Evolutionary conservation across 495 filamentous ascomycete species (phyloP), one percentile per base, ranked within the genome.

Genomic region (Poronia punctata): DNA sequence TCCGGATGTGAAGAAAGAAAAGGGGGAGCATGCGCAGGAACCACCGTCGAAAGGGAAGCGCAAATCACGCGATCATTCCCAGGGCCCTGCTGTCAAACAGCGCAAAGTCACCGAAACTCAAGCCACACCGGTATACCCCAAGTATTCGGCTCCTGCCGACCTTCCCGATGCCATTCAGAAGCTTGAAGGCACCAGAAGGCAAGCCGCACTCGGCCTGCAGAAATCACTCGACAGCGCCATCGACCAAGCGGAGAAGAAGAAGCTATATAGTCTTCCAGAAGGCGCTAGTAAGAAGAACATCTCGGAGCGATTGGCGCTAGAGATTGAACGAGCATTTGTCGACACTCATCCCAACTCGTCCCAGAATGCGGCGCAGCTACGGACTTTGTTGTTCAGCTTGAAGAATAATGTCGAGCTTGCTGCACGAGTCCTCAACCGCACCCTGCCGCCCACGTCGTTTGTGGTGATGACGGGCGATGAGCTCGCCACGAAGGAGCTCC

Each of bases 401-500:
- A 92, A 93, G 68, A 78, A 76, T 57, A 98, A 98, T 57, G 57
- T 75, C 44, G 78, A 83, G 46, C 75, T 98, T 38, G 76, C 80
- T 45, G 75, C 82, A 60, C 79, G 84, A 33, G 65, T 98, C 26
- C 72, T 96, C 19, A 74, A 70, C 43, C 76, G 78, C 37, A 73
- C 66, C 36, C 67, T 96, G 40, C 76, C 80, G 3, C 72, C 88
- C 1, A 71, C 81, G 15, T 77, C 76, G 28, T 72, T 98, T 24
- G 82, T 86, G 26, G 74, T 75, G 40, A 96, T 98, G 90, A 78
- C 76, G 7, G 71, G 82, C 1, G 82, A 88, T 54, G 85, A 95
- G 42, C 86, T 98, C 74, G 87, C 86, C 6, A 89, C 84, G 44
- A 84, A 94, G 59, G 88, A 97, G 54, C 70, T 85, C 49, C 85